phyloP scores from a whole-genome alignment of 2,329 filamentous ascomycete genomes.

The Fulvia fulva region DNA sequence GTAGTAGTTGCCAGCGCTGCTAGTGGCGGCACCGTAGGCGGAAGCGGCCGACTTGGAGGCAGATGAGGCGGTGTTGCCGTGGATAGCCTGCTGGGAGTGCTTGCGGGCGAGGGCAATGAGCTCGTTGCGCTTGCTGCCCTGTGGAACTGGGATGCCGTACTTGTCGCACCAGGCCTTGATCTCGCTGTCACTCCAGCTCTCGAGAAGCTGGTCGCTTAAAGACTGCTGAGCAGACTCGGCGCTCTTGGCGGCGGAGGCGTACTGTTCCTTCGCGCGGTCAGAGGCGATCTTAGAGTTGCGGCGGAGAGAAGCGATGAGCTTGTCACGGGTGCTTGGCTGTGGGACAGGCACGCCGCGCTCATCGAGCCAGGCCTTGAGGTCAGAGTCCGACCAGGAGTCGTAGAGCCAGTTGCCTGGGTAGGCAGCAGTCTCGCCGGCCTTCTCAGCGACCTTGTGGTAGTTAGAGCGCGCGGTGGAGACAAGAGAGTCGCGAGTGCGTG shows the following conservation, averaged over 20 bases:
- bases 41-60: constrained; percentile 39
- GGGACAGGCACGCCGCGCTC: constrained; percentile 80
- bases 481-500: constrained; percentile 77
- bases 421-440: constrained; percentile 68
- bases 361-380: constrained; percentile 91
- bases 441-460: constrained; percentile 75
- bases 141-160: constrained; percentile 83
- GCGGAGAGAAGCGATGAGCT: constrained; percentile 81
- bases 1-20: constrained; percentile 66
- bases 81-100: constrained; percentile 68
- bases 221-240: constrained; percentile 62
- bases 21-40: constrained; percentile 44
- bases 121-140: constrained; percentile 87
- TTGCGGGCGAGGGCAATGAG: constrained; percentile 85
- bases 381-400: constrained; percentile 83
- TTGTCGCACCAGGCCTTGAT: constrained; percentile 92
- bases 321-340: constrained; percentile 79
- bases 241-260: constrained; percentile 58
- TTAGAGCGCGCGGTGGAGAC: constrained; percentile 73
- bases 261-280: constrained; percentile 51
- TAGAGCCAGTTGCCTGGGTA: constrained; percentile 98
- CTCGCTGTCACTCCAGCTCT: constrained; percentile 84
- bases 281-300: constrained; percentile 68
- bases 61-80: constrained; percentile 49
- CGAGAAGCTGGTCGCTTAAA: constrained; percentile 77